Conservation (phyloP, 257 asterid species). For the Petrea volubilis region DNA sequence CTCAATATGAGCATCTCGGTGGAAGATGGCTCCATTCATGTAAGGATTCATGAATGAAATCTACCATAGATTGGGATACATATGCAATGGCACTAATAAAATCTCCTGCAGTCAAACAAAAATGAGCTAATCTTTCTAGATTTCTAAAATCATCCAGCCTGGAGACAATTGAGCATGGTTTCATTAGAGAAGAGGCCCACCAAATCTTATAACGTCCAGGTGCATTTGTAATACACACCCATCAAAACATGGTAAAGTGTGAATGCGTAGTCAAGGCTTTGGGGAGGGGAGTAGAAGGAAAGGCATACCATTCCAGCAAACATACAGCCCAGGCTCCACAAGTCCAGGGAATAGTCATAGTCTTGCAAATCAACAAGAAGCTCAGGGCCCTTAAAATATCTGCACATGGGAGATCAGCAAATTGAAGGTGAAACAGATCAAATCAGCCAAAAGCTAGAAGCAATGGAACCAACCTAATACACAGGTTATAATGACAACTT, state of each 20-base stretch:
- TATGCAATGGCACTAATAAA: neutral
- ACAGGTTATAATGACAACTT: no score
- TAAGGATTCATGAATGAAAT: slow-evolving; percentile 14
- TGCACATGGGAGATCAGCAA: slow-evolving; percentile 24
- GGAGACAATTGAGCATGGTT: neutral
- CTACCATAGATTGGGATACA: neutral
- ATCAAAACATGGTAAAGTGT: no score
- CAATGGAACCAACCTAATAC: no score
- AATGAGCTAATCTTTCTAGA: neutral
- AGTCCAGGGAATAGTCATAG: slow-evolving; percentile 90
- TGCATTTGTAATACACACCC: neutral
- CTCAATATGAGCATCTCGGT: slow-evolving; percentile 32
- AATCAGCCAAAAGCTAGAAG: no score
- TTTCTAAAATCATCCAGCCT: neutral
- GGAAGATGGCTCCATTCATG: slow-evolving; percentile 7
- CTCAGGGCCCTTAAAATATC: slow-evolving; percentile 83
- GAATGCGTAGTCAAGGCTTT: no score
- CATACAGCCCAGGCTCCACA: slow-evolving; percentile 96
- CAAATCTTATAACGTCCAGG: slow-evolving; percentile 12
- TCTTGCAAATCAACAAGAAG: slow-evolving; percentile 98
- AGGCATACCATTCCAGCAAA: slow-evolving; percentile 80
- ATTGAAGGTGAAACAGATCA: neutral
- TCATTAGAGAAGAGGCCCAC: slow-evolving; percentile 3
- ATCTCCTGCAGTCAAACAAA: neutral
- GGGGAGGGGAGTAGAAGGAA: neutral